These are phyloP conservation scores for Melanogaster broomeanus DNA, from an alignment of 768 basidiomycete species.

Conservation along the genomic window DNA sequence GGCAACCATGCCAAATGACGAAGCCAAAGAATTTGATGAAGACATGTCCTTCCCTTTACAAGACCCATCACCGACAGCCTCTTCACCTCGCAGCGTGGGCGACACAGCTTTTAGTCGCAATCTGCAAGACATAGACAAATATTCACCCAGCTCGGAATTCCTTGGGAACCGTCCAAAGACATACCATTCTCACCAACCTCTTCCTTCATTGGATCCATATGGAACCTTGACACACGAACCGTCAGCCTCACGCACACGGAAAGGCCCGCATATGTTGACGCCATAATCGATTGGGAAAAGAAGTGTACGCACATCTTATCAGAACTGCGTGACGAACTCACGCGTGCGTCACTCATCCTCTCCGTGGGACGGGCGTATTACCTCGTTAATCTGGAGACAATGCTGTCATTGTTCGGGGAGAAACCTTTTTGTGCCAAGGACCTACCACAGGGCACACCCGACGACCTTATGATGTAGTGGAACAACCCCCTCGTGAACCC, in stretches of 20 bases:
- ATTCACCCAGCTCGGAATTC: constrained; percentile 34
- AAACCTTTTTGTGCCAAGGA: constrained; percentile 32
- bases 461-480: constrained; percentile 43
- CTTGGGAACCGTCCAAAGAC: constrained; percentile 37
- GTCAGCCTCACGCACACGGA: constrained; percentile 28
- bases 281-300: constrained; percentile 28
- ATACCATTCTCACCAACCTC: constrained; percentile 18
- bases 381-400: constrained; percentile 40
- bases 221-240: constrained; percentile 27
- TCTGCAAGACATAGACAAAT: too few relatives aligned
- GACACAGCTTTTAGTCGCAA: too few relatives aligned
- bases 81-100: constrained; percentile 23
- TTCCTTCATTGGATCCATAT: constrained; percentile 33
- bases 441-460: constrained; percentile 4
- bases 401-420: constrained; percentile 32
- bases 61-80: constrained; percentile 23
- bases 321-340: constrained; percentile 41
- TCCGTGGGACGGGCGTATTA: constrained; percentile 37
- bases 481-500: constrained; percentile 6
- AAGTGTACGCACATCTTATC: constrained; percentile 27
- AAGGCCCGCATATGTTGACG: constrained; percentile 27
- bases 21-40: constrained; percentile 35
- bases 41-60: constrained; percentile 22
- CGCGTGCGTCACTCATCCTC: constrained; percentile 35
- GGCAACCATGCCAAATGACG: constrained; percentile 8